Conservation (phyloP, 805 yeast species). For the Ogataea salicorniae region DNA sequence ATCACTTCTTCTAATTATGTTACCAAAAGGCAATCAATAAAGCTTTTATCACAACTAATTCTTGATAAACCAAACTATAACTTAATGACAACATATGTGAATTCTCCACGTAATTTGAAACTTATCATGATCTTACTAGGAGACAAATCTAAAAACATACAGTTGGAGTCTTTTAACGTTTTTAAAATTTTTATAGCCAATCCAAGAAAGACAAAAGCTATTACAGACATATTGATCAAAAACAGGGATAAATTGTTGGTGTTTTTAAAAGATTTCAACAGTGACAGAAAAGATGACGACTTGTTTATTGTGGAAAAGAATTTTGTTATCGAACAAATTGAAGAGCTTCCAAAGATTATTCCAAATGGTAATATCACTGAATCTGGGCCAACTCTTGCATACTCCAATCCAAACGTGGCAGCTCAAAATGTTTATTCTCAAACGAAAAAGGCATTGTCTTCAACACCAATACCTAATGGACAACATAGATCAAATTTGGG, state of each 20-base stretch:
- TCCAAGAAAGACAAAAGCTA: constrained; percentile 79
- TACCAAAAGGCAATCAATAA: constrained; percentile 84
- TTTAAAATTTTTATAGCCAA: constrained; percentile 96
- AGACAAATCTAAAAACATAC: constrained; percentile 85
- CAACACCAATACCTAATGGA: neutral
- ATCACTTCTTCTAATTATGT: constrained; percentile 81
- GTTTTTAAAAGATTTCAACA: constrained; percentile 63
- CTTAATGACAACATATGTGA: constrained; percentile 73
- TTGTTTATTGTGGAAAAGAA: constrained; percentile 73
- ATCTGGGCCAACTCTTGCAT: constrained; percentile 1
- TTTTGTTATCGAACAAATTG: constrained; percentile 72
- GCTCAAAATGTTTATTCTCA: constrained; percentile 18
- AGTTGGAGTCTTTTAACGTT: constrained; percentile 85
- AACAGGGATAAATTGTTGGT: constrained; percentile 72
- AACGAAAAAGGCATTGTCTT: constrained; percentile 12
- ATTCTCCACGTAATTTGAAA: constrained; percentile 77
- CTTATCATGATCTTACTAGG: constrained; percentile 79
- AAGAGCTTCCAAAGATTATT: constrained; percentile 59
- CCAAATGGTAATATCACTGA: constrained; percentile 6
- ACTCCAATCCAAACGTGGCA: constrained; percentile 11
- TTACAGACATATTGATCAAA: constrained; percentile 75
- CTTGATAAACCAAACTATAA: constrained; percentile 64
- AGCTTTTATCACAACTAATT: constrained; percentile 67
- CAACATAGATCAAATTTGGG: neutral
- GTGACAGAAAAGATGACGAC: constrained; percentile 57